Conservation (phyloP, 2,329 filamentous ascomycete species). For the Scedosporium aurantiacum region DNA sequence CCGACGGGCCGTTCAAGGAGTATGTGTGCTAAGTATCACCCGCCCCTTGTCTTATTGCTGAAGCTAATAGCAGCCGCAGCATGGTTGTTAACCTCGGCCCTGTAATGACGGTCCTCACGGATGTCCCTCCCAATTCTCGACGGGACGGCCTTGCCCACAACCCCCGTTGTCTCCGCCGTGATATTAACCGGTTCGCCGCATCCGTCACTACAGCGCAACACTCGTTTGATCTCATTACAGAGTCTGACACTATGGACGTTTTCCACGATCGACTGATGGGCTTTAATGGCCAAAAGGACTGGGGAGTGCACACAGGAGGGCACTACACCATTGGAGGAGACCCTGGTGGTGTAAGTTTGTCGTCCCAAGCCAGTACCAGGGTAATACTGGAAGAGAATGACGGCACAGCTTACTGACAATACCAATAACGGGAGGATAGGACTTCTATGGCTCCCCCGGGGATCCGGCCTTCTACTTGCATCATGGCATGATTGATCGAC, state of each 20-base stretch:
- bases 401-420: background rate
- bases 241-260: conserved; percentile 7
- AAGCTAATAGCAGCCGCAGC: background rate
- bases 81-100: conserved; percentile 30
- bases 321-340: conserved; percentile 30
- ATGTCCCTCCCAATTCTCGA: conserved; percentile 14
- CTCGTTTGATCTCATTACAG: conserved; percentile 9
- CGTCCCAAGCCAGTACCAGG: no score
- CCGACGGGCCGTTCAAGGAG: conserved; percentile 34
- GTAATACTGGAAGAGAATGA: no score
- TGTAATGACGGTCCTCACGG: conserved; percentile 14
- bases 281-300: conserved; percentile 9
- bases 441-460: conserved; percentile 27
- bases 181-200: conserved; percentile 14
- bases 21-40: background rate
- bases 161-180: conserved; percentile 30
- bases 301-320: conserved; percentile 24
- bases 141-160: conserved; percentile 24
- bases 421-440: conserved; percentile 8
- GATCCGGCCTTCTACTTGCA: conserved; percentile 24
- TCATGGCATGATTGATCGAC: conserved; percentile 18
- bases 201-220: conserved; percentile 17
- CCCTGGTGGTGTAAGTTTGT: conserved; percentile 8
- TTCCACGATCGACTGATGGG: conserved; percentile 12
- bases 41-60: background rate